phyloP scores from a whole-genome alignment of 2,329 filamentous ascomycete species.

The Ophiostoma ips region DNA sequence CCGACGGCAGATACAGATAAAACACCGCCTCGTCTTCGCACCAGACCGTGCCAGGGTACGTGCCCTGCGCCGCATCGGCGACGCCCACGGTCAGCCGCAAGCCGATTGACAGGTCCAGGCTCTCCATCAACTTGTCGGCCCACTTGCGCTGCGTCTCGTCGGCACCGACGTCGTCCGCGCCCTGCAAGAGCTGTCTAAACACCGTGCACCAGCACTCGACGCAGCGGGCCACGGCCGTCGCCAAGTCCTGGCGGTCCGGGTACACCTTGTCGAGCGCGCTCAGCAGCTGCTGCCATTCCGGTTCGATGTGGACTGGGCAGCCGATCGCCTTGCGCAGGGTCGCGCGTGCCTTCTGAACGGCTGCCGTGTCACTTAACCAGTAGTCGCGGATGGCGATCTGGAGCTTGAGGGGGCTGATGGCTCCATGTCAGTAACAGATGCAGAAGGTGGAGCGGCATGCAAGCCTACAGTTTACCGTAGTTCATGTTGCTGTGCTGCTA shows the following conservation, averaged over 20 bases:
- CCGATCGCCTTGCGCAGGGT: slow-evolving; percentile 25
- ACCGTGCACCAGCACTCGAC: slow-evolving; percentile 27
- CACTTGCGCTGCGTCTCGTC: slow-evolving; percentile 27
- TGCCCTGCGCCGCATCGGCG: slow-evolving; percentile 13
- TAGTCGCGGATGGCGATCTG: slow-evolving; percentile 29
- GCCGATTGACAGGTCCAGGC: slow-evolving; percentile 13
- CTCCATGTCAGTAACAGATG: background rate
- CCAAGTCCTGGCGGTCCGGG: slow-evolving; percentile 26
- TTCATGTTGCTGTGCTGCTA: no score
- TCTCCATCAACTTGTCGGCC: slow-evolving; percentile 29
- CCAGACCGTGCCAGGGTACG: slow-evolving; percentile 8
- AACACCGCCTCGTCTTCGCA: background rate
- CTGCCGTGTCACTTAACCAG: slow-evolving; percentile 24
- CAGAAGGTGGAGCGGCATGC: no score
- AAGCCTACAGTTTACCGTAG: no score
- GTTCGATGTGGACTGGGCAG: slow-evolving; percentile 24
- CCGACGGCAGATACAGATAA: background rate
- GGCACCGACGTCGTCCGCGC: background rate
- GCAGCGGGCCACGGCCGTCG: slow-evolving; percentile 22
- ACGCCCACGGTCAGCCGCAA: slow-evolving; percentile 24
- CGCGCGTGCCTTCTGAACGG: slow-evolving; percentile 21
- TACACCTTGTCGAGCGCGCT: slow-evolving; percentile 25
- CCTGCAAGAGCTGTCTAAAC: slow-evolving; percentile 24
- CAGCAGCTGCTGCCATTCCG: slow-evolving; percentile 30
- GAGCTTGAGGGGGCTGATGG: slow-evolving; percentile 27